phyloP scores from a whole-genome alignment of 331 rosid species.

The Ulmus americana region DNA sequence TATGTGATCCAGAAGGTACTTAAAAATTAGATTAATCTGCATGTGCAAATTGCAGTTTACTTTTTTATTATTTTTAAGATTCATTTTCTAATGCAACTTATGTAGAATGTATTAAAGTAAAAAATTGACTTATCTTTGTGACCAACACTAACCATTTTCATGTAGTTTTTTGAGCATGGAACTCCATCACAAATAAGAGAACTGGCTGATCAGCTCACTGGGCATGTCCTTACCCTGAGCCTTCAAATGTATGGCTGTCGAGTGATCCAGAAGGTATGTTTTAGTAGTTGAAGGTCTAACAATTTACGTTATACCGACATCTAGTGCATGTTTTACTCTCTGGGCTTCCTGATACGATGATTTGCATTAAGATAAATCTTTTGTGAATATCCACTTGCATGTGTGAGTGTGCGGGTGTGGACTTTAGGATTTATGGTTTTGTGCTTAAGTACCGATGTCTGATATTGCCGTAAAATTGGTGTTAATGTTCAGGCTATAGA shows the following conservation, averaged over 20 bases:
- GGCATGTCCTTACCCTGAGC: conserved; percentile 46
- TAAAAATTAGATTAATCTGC: not conserved
- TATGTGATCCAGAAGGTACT: conserved; percentile 53
- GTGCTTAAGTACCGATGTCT: not conserved
- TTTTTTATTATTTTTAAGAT: not conserved
- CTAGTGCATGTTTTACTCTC: not conserved
- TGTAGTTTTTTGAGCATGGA: conserved; percentile 50
- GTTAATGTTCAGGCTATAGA: conserved; percentile 39
- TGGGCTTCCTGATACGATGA: conserved; percentile 1
- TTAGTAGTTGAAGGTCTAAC: not conserved
- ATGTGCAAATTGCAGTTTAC: conserved; percentile 5
- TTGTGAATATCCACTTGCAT: not conserved
- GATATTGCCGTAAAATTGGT: not conserved
- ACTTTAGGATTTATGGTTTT: too few relatives aligned
- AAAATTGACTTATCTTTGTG: conserved; percentile 5
- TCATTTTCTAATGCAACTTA: not conserved
- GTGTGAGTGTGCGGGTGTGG: not conserved
- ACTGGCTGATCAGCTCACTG: conserved; percentile 45
- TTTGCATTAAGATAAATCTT: not conserved
- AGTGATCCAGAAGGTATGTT: conserved; percentile 49
- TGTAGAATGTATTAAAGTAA: not conserved
- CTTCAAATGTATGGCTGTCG: conserved; percentile 60
- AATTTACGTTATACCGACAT: not conserved
- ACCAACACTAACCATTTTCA: conserved; percentile 15
- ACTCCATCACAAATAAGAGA: conserved; percentile 46